phyloP scores from a whole-genome alignment of 2,329 filamentous ascomycete genomes.

The Diaporthe nobilis region DNA sequence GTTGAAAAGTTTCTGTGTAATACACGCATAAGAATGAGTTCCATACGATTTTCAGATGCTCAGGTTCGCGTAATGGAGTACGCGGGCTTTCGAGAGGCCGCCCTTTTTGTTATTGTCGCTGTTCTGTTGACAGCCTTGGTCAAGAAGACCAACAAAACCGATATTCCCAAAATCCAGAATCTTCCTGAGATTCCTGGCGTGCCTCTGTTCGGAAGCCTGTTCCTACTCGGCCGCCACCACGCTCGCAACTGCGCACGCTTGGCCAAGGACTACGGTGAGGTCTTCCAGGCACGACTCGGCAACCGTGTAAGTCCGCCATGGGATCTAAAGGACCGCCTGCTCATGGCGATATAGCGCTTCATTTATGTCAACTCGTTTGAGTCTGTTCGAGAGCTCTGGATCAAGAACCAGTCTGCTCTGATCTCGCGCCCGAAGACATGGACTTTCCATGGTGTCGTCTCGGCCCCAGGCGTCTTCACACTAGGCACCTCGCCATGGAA shows the following conservation, averaged over 20 bases:
- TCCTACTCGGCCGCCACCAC: not conserved
- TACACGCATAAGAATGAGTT: not conserved
- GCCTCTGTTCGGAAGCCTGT: not conserved
- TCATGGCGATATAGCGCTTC: not conserved
- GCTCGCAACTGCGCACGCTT: conserved; percentile 9
- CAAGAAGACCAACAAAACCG: not conserved
- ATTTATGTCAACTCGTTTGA: conserved; percentile 3
- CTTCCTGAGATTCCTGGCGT: conserved; percentile 1
- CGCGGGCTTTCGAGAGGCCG: not conserved
- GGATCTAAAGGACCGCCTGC: not conserved
- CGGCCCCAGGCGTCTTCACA: not conserved
- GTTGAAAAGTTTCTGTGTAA: not conserved
- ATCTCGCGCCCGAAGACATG: not conserved
- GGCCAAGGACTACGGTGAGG: not conserved
- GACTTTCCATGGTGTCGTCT: conserved; percentile 2
- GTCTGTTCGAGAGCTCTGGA: conserved; percentile 11
- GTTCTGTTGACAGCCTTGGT: not conserved
- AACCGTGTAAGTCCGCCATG: not conserved
- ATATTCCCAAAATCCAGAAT: conserved; percentile 8
- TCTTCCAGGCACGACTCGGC: conserved; percentile 8
- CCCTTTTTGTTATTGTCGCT: not conserved
- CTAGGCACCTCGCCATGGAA: conserved; percentile 6
- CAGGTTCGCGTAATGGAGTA: not conserved
- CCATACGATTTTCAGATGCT: not conserved
- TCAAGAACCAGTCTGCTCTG: conserved; percentile 15